A percentile compares a stretch with the other conserved stretches of the same genome.
These are phyloP conservation scores for Arthroderma uncinatum DNA, from an alignment of 2,329 filamentous ascomycete species.

Conservation along the genomic window DNA sequence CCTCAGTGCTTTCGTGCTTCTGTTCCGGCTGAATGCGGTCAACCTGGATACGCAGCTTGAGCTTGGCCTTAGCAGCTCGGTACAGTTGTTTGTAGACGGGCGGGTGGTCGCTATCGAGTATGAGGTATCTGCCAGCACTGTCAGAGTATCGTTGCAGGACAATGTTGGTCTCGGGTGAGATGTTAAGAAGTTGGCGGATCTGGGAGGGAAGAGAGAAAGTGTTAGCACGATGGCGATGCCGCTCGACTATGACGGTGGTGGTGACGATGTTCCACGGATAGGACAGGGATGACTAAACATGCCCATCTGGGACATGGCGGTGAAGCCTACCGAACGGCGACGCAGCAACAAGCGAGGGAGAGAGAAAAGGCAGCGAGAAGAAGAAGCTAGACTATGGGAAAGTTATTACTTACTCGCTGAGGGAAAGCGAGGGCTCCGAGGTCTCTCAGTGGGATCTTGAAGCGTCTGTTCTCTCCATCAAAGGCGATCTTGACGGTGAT, in stretches of 20 bases:
- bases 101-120: constrained; percentile 63
- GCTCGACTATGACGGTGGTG: not conserved
- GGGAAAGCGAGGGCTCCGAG: constrained; percentile 64
- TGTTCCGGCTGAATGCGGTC: constrained; percentile 33
- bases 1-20: constrained; percentile 6
- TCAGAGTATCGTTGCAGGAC: constrained; percentile 91
- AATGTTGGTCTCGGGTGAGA: constrained; percentile 51
- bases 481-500: constrained; percentile 79
- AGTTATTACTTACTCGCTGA: constrained; percentile 59
- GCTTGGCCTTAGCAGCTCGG: constrained; percentile 92
- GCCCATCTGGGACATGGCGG: not conserved
- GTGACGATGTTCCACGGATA: not conserved
- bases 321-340: constrained; percentile 9
- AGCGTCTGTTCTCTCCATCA: constrained; percentile 63
- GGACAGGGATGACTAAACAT: not conserved
- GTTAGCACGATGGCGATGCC: not conserved
- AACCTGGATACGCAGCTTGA: constrained; percentile 83
- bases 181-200: constrained; percentile 58
- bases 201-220: constrained; percentile 34
- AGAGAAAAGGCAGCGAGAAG: constrained; percentile 1
- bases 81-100: constrained; percentile 94
- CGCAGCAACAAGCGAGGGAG: not conserved
- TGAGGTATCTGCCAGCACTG: constrained; percentile 69
- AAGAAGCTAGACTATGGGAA: not conserved
- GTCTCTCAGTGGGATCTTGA: constrained; percentile 82